Evolutionary conservation across 176 grass and related monocot species (phyloP), one percentile per base, ranked within the genome.

Genomic region (Phoenix roebelenii): DNA sequence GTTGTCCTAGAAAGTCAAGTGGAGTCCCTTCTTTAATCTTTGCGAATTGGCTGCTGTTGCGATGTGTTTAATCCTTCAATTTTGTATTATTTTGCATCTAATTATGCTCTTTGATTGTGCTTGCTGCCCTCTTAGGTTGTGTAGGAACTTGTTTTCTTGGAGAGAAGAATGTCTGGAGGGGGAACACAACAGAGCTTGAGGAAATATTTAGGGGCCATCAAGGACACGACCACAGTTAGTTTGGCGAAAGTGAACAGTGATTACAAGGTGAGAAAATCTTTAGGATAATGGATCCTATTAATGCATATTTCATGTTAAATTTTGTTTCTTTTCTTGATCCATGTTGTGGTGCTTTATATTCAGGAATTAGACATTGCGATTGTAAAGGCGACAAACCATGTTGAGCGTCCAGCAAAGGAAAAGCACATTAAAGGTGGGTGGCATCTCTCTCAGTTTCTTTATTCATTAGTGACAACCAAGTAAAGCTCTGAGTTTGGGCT

Each of bases 211-310:
- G 92, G 92, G 25, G 87, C 87, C 55, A 80, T 97, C 48, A 97
- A 97, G 75, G 92, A 97, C 70, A 82, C 83, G 2, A 97, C 92
- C 49, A 97, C 92, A 2, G 83, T 97, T 25, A 76, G 76, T 72
- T 80, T 97, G 71, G 87, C 93, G 25, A 97, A 97, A 83, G 87
- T 97, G 19, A 97, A 97, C 66, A 97, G 93, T 29, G 81, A 97
- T 58, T 97, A 91, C 57, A 97, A 97, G 93, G 93, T 97, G 35
- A 70, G 58, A 23, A 0, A 44, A 44, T 14, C 12, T 44, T 12
- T 44, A 2, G 53, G 22, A 50, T n/a, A 39, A 55, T 51, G 16
- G 4, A 52, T 72, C 10, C 68, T 52, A 57, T 26, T 59, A 61
- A 67, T 18, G 22, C 29, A 3, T 14, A 52, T 53, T 29, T 53